phyloP scores from a whole-genome alignment of 2,329 filamentous ascomycete genomes.

The Coniochaeta ligniaria region DNA sequence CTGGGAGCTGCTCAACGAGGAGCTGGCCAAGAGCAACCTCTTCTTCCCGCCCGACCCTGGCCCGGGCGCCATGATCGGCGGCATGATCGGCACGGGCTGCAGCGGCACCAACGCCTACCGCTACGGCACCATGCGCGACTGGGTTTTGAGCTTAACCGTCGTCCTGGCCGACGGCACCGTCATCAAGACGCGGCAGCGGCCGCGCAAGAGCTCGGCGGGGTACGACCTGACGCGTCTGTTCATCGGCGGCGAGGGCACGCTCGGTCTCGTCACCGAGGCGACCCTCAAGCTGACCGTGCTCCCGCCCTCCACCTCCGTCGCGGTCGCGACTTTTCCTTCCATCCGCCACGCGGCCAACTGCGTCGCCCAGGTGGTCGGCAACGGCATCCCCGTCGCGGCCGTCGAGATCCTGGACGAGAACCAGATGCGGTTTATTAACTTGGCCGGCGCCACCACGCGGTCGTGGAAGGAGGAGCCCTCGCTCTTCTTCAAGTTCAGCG shows the following conservation, averaged over 20 bases:
- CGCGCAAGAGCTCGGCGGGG: constrained; percentile 82
- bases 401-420: constrained; percentile 89
- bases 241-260: constrained; percentile 84
- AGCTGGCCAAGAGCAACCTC: constrained; percentile 63
- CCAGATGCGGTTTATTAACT: constrained; percentile 69
- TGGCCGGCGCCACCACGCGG: constrained; percentile 57
- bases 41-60: constrained; percentile 93
- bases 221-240: constrained; percentile 89
- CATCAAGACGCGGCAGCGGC: constrained; percentile 81
- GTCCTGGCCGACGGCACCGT: constrained; percentile 86
- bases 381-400: constrained; percentile 81
- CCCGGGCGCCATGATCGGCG: constrained; percentile 86
- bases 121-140: constrained; percentile 92
- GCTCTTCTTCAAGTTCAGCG: constrained; percentile 78
- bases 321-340: constrained; percentile 53
- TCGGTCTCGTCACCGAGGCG: constrained; percentile 86
- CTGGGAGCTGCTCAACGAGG: constrained; percentile 80
- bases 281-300: constrained; percentile 79
- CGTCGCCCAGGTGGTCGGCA: constrained; percentile 70
- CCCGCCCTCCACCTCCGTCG: constrained; percentile 73
- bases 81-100: constrained; percentile 71
- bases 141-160: constrained; percentile 81
- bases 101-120: constrained; percentile 84
- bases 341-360: constrained; percentile 71
- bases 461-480: constrained; percentile 68